phyloP scores from a whole-genome alignment of 768 basidiomycete species.

The Kwoniella botswanensis region DNA sequence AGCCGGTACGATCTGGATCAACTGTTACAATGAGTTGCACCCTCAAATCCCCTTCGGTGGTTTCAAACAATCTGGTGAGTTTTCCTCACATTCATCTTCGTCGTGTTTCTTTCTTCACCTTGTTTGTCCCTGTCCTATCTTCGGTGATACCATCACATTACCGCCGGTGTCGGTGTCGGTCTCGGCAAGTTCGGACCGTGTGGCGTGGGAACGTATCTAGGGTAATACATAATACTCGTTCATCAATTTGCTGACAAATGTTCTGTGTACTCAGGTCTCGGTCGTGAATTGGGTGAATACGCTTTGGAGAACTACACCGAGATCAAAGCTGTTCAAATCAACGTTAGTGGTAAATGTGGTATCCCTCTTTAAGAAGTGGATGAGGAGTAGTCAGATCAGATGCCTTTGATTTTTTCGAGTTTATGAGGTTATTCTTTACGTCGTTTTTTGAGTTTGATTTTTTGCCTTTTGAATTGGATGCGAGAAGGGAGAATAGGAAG shows the following conservation, averaged over 20 bases:
- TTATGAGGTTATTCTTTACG: too few relatives aligned
- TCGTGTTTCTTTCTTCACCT: constrained; percentile 7
- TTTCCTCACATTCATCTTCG: background rate
- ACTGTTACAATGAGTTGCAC: constrained; percentile 62
- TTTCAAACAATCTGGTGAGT: constrained; percentile 74
- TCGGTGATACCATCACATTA: too few relatives aligned
- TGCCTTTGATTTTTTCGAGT: too few relatives aligned
- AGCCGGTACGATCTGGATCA: constrained; percentile 68
- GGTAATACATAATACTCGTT: background rate
- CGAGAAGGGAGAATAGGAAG: background rate
- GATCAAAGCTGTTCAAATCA: constrained; percentile 68
- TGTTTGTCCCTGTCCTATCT: background rate
- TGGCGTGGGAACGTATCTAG: constrained; percentile 5
- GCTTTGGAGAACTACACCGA: constrained; percentile 68
- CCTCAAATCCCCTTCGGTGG: constrained; percentile 90
- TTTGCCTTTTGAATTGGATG: background rate
- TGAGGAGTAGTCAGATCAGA: background rate
- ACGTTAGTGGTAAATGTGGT: constrained; percentile 35
- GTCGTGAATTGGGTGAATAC: constrained; percentile 79
- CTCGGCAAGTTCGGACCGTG: background rate
- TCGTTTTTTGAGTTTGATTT: background rate
- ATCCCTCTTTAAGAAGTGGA: constrained; percentile 11
- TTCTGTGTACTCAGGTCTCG: constrained; percentile 60
- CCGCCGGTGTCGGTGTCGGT: background rate
- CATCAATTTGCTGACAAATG: background rate